Percentiles rank a stretch among this genome's conserved stretches.
Evolutionary conservation across 768 basidiomycete species (phyloP).

Genomic region (Podaxis sp.): DNA sequence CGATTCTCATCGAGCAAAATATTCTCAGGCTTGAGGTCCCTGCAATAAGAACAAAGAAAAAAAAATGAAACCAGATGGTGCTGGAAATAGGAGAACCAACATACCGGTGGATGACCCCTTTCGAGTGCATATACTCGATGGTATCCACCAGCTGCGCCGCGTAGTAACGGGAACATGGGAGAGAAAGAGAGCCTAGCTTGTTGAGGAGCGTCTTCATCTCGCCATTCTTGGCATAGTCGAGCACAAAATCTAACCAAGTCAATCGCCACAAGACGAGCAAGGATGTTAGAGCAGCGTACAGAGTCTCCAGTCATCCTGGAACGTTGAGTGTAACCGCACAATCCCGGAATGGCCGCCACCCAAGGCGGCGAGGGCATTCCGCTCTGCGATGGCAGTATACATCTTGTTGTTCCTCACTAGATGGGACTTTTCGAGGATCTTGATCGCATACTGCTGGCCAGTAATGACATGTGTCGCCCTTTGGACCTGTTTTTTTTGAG

Average conservation of each 20-base stretch:
- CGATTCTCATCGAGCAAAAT: constrained; percentile 84
- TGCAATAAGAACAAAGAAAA: background rate
- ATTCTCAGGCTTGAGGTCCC: constrained; percentile 85
- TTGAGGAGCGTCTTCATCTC: constrained; percentile 74
- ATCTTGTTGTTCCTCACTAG: constrained; percentile 78
- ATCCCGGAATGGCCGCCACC: constrained; percentile 74
- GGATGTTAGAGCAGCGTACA: constrained; percentile 52
- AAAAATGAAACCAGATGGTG: background rate
- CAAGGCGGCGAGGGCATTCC: constrained; percentile 71
- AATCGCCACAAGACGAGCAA: background rate
- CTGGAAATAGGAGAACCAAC: background rate
- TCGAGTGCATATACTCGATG: constrained; percentile 86
- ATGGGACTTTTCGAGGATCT: constrained; percentile 78
- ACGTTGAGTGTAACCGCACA: constrained; percentile 78
- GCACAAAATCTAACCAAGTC: constrained; percentile 61
- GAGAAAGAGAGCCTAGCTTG: constrained; percentile 82
- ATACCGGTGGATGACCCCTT: constrained; percentile 82
- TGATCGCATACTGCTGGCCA: constrained; percentile 32
- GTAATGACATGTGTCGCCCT: constrained; percentile 43
- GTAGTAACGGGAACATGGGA: constrained; percentile 78
- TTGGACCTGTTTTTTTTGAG: constrained; percentile 48
- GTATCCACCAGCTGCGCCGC: constrained; percentile 89
- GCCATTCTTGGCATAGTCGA: constrained; percentile 76
- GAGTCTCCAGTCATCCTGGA: constrained; percentile 81
- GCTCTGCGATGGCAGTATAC: constrained; percentile 76